Conservation (phyloP, 768 basidiomycete species). For the Tylopilus vinaceipallidus region DNA sequence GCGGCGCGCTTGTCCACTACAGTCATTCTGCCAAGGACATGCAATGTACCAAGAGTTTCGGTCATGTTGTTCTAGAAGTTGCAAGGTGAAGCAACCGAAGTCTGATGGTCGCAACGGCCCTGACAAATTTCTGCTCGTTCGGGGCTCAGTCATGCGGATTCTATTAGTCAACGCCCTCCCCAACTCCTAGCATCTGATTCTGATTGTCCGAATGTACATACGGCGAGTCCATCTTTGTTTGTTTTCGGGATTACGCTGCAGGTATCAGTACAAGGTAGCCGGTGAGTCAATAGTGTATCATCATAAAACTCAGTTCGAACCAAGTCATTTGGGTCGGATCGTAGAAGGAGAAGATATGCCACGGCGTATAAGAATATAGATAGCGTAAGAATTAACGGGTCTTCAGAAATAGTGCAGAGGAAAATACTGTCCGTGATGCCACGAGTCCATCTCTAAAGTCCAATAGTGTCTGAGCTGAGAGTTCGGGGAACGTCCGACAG, state of each 20-base stretch:
- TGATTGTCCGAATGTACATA: conserved; percentile 47
- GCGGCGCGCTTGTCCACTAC: neutral
- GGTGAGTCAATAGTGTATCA: conserved; percentile 12
- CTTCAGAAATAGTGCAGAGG: conserved; percentile 11
- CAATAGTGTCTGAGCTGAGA: conserved; percentile 16
- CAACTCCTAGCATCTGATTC: too few relatives aligned
- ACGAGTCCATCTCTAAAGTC: conserved; percentile 30
- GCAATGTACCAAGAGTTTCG: neutral
- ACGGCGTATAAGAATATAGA: conserved; percentile 27
- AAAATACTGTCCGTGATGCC: conserved; percentile 17
- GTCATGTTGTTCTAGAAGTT: neutral
- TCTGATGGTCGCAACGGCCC: too few relatives aligned
- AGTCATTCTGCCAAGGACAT: neutral
- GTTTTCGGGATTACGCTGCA: conserved; percentile 42
- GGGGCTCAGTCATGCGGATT: too few relatives aligned
- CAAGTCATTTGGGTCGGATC: neutral
- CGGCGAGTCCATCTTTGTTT: conserved; percentile 82
- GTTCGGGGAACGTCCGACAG: conserved; percentile 24
- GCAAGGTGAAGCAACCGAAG: neutral
- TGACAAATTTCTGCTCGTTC: too few relatives aligned
- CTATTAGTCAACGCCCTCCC: too few relatives aligned
- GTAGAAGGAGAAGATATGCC: conserved; percentile 14
- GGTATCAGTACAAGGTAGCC: conserved; percentile 7
- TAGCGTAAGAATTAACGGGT: conserved; percentile 30
- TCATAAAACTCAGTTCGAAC: conserved; percentile 11